Evolutionary conservation across 257 asterid genomes (phyloP).

Genomic region (Nicotiana paniculata): DNA sequence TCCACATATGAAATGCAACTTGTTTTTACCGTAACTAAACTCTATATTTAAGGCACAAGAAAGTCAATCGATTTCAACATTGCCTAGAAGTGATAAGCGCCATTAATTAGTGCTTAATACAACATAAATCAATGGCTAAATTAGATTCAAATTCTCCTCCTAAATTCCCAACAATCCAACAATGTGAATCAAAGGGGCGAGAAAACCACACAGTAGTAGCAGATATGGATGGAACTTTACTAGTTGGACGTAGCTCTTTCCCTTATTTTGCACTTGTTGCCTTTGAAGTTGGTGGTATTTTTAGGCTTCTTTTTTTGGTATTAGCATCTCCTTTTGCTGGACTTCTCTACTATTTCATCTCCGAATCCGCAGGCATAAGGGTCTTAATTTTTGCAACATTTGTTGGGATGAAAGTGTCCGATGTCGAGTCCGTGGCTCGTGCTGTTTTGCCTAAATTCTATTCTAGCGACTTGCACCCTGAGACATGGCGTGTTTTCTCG

Average conservation of each 20-base stretch:
- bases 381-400: constrained; percentile 55
- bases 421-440: constrained; percentile 55
- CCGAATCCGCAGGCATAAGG: constrained; percentile 54
- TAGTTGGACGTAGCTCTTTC: constrained; percentile 51
- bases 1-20: constrained; percentile 7
- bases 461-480: constrained; percentile 57
- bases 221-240: constrained; percentile 64
- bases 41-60: not conserved
- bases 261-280: constrained; percentile 72
- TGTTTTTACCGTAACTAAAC: constrained; percentile 2
- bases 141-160: not conserved
- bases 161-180: constrained; percentile 27
- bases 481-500: constrained; percentile 62
- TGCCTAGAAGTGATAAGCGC: not conserved
- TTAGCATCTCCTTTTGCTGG: constrained; percentile 57
- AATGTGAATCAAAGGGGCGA: constrained; percentile 36
- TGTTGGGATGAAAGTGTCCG: constrained; percentile 44
- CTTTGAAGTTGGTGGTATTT: constrained; percentile 65
- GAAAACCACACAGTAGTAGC: constrained; percentile 42
- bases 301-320: constrained; percentile 50
- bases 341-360: constrained; percentile 42
- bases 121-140: constrained; percentile 18
- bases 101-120: not conserved
- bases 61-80: not conserved
- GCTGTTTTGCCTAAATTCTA: constrained; percentile 69